Conservation (phyloP, 805 yeast genomes). For the Starmerella cellae region DNA sequence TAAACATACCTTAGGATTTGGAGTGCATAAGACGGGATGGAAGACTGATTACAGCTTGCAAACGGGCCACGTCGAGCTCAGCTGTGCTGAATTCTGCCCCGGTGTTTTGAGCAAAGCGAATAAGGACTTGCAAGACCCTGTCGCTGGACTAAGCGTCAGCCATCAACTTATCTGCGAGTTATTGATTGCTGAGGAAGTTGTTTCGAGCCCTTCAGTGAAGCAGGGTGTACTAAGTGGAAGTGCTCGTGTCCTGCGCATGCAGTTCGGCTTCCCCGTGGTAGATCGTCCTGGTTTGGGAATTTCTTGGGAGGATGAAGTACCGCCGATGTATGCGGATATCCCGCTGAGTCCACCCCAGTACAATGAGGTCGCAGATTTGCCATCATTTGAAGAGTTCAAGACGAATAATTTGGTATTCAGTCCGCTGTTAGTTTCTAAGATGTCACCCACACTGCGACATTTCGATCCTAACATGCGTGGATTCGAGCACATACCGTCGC, state of each 20-base stretch:
- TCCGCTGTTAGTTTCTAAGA: constrained; percentile 18
- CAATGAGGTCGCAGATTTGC: constrained; percentile 25
- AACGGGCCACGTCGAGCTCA: constrained; percentile 63
- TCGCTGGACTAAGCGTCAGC: constrained; percentile 58
- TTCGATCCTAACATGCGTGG: constrained; percentile 21
- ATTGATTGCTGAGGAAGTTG: constrained; percentile 79
- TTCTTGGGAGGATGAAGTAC: constrained; percentile 98
- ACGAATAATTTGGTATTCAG: constrained; percentile 18
- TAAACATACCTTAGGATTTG: constrained; percentile 55
- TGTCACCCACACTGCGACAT: constrained; percentile 23
- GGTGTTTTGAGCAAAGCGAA: constrained; percentile 16
- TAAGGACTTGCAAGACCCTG: constrained; percentile 57
- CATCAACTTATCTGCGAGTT: constrained; percentile 75
- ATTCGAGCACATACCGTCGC: constrained; percentile 10
- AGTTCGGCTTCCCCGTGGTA: constrained; percentile 66
- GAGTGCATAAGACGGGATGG: constrained; percentile 88
- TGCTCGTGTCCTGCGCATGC: constrained; percentile 90
- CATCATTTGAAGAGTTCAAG: constrained; percentile 21
- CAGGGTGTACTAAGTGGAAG: constrained; percentile 57
- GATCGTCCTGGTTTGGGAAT: constrained; percentile 93
- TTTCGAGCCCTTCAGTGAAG: constrained; percentile 21
- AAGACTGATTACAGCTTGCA: constrained; percentile 67
- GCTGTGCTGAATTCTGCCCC: constrained; percentile 24
- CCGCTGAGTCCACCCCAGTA: constrained; percentile 83
- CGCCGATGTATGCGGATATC: constrained; percentile 86